phyloP scores from a whole-genome alignment of 768 basidiomycete genomes.

The Cystofilobasidium ferigula region DNA sequence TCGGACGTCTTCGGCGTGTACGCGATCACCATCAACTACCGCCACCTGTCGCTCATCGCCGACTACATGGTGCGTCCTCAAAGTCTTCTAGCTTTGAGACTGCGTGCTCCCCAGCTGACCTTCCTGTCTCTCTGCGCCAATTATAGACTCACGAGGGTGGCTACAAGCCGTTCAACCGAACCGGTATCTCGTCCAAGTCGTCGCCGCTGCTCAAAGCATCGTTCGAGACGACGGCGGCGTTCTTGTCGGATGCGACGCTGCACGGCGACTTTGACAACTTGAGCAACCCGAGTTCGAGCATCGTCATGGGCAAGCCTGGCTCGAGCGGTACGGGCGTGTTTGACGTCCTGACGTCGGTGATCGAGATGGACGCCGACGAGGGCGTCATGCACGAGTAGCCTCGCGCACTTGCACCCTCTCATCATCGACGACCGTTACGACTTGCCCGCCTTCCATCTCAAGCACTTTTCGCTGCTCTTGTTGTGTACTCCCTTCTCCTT shows the following conservation, averaged over 20 bases:
- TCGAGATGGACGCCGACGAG: conserved; percentile 7
- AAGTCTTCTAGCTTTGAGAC: background rate
- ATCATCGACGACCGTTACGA: background rate
- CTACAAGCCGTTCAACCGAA: conserved; percentile 96
- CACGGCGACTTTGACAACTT: conserved; percentile 93
- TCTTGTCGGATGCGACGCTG: conserved; percentile 86
- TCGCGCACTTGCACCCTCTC: background rate
- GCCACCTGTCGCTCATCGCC: conserved; percentile 92
- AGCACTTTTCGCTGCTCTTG: background rate
- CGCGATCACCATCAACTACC: conserved; percentile 81
- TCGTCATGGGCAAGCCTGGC: conserved; percentile 79
- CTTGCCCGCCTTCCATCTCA: background rate
- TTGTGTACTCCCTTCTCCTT: background rate
- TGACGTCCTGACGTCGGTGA: conserved; percentile 41
- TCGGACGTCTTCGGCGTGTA: conserved; percentile 85
- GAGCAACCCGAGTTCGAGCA: conserved; percentile 49
- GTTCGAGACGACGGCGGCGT: conserved; percentile 87
- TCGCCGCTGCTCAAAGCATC: conserved; percentile 97
- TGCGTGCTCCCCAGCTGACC: background rate
- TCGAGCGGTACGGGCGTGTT: conserved; percentile 91
- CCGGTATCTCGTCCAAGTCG: conserved; percentile 79
- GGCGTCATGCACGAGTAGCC: background rate
- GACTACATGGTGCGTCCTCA: conserved; percentile 95
- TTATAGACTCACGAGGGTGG: conserved; percentile 91
- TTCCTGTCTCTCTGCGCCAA: conserved; percentile 1